Base-by-base conservation (phyloP, 2,329 filamentous ascomycete genomes). In the Kalaharituber pfeilii region DNA sequence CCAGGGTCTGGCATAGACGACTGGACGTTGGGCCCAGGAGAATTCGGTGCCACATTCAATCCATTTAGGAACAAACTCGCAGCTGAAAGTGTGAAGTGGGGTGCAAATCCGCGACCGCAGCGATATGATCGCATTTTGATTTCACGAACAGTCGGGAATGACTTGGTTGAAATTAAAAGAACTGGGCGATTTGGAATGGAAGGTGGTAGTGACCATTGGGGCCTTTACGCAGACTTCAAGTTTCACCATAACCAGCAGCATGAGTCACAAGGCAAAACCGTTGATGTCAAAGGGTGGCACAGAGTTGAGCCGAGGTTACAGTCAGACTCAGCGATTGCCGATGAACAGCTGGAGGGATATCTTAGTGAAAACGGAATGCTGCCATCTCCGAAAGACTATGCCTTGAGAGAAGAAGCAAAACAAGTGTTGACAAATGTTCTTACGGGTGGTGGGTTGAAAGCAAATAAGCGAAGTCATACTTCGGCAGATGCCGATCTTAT, bases 21-120 rank as follows among this genome's bases (percentile, higher is more conserved):
- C 13, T 22, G 13, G 24, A 22, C 42, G 3, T 6, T 47, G 3
- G 42, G 42, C 5, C 24, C 49, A 52, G 80, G 79, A 1, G 79
- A 82, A 63, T 71, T 78, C 57, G 80, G 79, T 1, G 77, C 78
- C 2, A 84, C 80, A 0, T 83, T 80, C 63, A 74, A 83, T 61
- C 79, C 79, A 0, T 66, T 67, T 1, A 66, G 67, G 5, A 84
- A 84, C 60, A 64, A 66, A 0, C 68, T 81, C 11, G 79, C 80
- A 2, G 71, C 73, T 1, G 68, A 70, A 9, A 72, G 72, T 2
- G 72, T 74, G 1, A 70, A 68, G 64, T 47, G 71, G 72, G 1
- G 66, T 49, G 71, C 76, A 49, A 73, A 73, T 59, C 33, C 60
- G 18, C 70, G 77, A 20, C 79, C 80, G 1, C 80, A 83, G 62